Base-by-base conservation (phyloP, 805 yeast genomes). In the Ogataea polymorpha region DNA sequence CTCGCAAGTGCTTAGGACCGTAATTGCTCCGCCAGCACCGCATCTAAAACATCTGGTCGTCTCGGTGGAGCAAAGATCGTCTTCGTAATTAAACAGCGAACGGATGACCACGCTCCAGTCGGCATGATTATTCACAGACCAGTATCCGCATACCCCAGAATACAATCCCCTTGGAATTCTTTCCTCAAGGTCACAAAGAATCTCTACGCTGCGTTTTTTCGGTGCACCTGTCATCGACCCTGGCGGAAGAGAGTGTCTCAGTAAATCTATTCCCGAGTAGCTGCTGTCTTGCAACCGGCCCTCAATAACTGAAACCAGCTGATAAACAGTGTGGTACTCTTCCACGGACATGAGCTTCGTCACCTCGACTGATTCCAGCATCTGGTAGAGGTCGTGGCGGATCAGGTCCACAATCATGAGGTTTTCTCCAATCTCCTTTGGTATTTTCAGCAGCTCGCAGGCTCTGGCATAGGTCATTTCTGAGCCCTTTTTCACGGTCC, bases 171-270 rank as follows among this genome's bases (percentile, higher is more conserved):
- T 63, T 53, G 98, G 74, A 26, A 75, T 61, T 12, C 65, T 72
- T 9, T 62, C 51, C 53, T 84, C 93, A 5, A 84, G 60, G 0
- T 59, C 57, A 45, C 82, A 85, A 21, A 93, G 68, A 4, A 95
- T 61, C 60, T 91, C 93, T 5, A 93, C 95, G 0, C 96, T 87
- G 44, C 96, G 74, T 53, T 82, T 85, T 66, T 93, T 93, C 2
- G 99, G 99, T 0, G 99, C 99, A 3, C 99, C 99, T 0, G 99
- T 93, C 99, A 93, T 93, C 1, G 98, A 91, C 0, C 99, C 99
- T 0, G 99, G 96, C 3, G 99, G 99, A 25, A 95, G 67, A 0
- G 96, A 79, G 44, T 78, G 78, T 15, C 79, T 74, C 10, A 93
- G 70, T 2, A 91, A 67, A 58, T 93, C 98, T 17, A 90, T 66